Percentiles rank a stretch among this genome's conserved stretches.
phyloP scores from a whole-genome alignment of 257 asterid species.

The Solanum stenotomum region DNA sequence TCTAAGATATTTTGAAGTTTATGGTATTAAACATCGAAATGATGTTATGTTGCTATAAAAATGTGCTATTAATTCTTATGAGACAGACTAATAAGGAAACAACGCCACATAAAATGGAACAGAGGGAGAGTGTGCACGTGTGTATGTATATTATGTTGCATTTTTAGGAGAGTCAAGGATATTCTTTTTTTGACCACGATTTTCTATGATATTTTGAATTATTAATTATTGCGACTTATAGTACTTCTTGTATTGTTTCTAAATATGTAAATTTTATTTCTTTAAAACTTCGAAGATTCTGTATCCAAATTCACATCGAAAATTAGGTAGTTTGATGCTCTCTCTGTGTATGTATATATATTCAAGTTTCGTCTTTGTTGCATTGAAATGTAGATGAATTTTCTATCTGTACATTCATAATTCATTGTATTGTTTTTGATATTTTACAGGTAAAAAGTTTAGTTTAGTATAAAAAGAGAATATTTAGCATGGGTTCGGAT shows the following conservation, averaged over 20 bases:
- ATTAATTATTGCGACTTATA: background rate
- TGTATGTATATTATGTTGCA: background rate
- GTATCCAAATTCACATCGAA: background rate
- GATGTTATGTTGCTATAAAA: background rate
- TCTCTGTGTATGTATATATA: background rate
- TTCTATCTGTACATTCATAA: background rate
- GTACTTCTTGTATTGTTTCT: background rate
- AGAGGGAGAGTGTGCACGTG: background rate
- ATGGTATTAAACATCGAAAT: background rate
- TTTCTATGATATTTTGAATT: background rate
- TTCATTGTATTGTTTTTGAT: background rate
- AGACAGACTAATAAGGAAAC: background rate
- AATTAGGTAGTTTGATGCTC: background rate
- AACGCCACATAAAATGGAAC: background rate
- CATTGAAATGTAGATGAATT: background rate
- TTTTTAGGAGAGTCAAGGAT: background rate
- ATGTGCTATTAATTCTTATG: background rate
- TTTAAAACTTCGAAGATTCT: background rate
- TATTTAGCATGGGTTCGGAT: conserved; percentile 38
- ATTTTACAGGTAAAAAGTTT: conserved; percentile 12
- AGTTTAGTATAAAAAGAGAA: background rate
- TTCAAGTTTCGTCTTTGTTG: background rate
- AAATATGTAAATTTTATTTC: background rate
- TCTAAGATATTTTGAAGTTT: background rate
- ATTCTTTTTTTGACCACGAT: background rate